Percentiles rank a stretch among this genome's conserved stretches.
Conservation (phyloP, 768 basidiomycete species). For the Roridomyces roridus region DNA sequence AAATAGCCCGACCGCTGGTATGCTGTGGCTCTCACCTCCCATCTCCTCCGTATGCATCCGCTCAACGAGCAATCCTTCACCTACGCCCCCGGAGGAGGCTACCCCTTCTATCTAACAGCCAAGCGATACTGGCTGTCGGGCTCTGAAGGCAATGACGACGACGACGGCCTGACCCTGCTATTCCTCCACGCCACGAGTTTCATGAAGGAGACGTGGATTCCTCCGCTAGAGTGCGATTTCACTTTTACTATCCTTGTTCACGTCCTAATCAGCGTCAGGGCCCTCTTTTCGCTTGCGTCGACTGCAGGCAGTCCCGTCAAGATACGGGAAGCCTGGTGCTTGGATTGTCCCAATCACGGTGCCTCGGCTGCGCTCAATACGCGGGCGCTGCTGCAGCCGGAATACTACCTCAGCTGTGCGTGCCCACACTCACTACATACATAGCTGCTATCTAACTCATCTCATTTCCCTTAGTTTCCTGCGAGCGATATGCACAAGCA, state of each 20-base stretch:
- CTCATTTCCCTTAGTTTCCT: constrained; percentile 52
- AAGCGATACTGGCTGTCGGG: constrained; percentile 61
- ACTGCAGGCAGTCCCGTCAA: constrained; percentile 30
- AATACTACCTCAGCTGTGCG: constrained; percentile 55
- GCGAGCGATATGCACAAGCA: constrained; percentile 66
- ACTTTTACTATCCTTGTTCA: too few relatives aligned
- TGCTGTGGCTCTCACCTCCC: too few relatives aligned
- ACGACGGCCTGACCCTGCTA: constrained; percentile 59
- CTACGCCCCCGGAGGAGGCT: constrained; percentile 46
- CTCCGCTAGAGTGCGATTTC: too few relatives aligned
- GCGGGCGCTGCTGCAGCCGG: constrained; percentile 45
- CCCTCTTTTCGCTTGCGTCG: constrained; percentile 46
- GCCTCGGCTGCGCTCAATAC: constrained; percentile 63
- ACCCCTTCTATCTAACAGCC: constrained; percentile 58
- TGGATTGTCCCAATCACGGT: constrained; percentile 80
- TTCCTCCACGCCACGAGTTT: constrained; percentile 76
- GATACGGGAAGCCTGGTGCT: constrained; percentile 67
- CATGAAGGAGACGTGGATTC: constrained; percentile 79
- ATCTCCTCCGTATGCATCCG: constrained; percentile 9
- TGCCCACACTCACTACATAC: too few relatives aligned
- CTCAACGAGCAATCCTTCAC: constrained; percentile 30
- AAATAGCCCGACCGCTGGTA: too few relatives aligned
- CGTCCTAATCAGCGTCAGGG: too few relatives aligned
- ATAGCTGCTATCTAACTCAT: too few relatives aligned
- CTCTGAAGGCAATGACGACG: constrained; percentile 43